Percentiles rank a stretch among this genome's conserved stretches.
Conservation (phyloP, 164 flowering plant species). For the Warburgia ugandensis region DNA sequence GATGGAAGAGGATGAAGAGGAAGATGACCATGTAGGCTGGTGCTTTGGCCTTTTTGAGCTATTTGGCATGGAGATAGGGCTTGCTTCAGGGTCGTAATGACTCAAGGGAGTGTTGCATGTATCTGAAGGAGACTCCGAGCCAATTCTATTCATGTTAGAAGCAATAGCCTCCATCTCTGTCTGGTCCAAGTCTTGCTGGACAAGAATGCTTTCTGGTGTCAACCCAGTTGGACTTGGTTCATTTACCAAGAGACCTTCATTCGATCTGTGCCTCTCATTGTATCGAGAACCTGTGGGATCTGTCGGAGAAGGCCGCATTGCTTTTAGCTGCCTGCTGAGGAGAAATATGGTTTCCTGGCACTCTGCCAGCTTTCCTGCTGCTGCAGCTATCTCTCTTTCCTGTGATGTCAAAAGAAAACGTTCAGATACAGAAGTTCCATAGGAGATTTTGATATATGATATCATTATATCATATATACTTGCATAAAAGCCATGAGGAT, state of each 20-base stretch:
- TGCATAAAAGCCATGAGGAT: too few relatives aligned
- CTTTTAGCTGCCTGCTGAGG: slow-evolving; percentile 75
- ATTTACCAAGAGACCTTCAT: slow-evolving; percentile 32
- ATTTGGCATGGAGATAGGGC: slow-evolving; percentile 29
- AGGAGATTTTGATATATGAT: too few relatives aligned
- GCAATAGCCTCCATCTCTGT: slow-evolving; percentile 31
- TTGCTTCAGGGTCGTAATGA: slow-evolving; percentile 41
- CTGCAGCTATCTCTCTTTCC: slow-evolving; percentile 75
- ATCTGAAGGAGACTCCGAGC: slow-evolving; percentile 42
- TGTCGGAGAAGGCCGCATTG: slow-evolving; percentile 55
- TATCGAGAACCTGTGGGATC: slow-evolving; percentile 42
- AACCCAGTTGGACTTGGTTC: slow-evolving; percentile 29
- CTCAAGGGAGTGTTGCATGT: slow-evolving; percentile 22
- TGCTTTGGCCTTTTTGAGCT: slow-evolving; percentile 42
- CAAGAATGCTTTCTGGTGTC: slow-evolving; percentile 8
- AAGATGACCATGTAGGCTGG: slow-evolving; percentile 44
- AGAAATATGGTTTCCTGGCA: slow-evolving; percentile 94
- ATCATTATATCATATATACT: too few relatives aligned
- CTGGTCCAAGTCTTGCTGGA: slow-evolving; percentile 30
- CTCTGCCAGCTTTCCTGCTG: slow-evolving; percentile 90
- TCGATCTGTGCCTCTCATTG: slow-evolving; percentile 31
- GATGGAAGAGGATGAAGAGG: slow-evolving; percentile 46
- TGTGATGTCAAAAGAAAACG: slow-evolving; percentile 17
- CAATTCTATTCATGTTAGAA: slow-evolving; percentile 18
- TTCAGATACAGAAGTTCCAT: too few relatives aligned